Conservation (phyloP, 148 eudicot genomes). For the Fagopyrum tataricum region DNA sequence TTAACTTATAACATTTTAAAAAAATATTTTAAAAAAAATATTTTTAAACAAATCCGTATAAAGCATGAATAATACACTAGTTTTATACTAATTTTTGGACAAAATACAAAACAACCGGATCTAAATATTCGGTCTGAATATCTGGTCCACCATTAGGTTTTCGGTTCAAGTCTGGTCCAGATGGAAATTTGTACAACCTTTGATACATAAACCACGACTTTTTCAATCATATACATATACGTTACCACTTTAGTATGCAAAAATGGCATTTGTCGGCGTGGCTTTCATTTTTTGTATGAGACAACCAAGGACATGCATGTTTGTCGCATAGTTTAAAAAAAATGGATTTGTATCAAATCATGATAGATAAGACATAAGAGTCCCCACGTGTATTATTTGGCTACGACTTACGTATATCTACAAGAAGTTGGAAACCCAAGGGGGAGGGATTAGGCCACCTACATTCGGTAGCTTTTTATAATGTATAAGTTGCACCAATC, state of each 20-base stretch:
- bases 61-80: too few relatives aligned
- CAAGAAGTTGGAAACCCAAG: not conserved
- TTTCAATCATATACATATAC: not conserved
- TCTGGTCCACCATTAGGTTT: too few relatives aligned
- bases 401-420: not conserved
- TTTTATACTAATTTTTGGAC: too few relatives aligned
- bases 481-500: too few relatives aligned
- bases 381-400: not conserved
- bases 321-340: not conserved
- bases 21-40: too few relatives aligned
- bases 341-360: not conserved
- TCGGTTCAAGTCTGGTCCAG: too few relatives aligned
- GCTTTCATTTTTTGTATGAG: not conserved
- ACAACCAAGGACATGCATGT: not conserved
- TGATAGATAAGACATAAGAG: not conserved
- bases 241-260: not conserved
- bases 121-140: too few relatives aligned
- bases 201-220: conserved; percentile 1
- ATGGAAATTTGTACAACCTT: too few relatives aligned
- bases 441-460: not conserved
- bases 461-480: not conserved
- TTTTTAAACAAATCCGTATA: too few relatives aligned
- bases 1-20: too few relatives aligned
- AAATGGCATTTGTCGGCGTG: not conserved
- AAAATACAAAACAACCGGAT: too few relatives aligned